Evolutionary conservation across 441 rosid genomes (phyloP), one percentile per base, ranked within the genome.

Genomic region (Bocquillonia castaneifolia): DNA sequence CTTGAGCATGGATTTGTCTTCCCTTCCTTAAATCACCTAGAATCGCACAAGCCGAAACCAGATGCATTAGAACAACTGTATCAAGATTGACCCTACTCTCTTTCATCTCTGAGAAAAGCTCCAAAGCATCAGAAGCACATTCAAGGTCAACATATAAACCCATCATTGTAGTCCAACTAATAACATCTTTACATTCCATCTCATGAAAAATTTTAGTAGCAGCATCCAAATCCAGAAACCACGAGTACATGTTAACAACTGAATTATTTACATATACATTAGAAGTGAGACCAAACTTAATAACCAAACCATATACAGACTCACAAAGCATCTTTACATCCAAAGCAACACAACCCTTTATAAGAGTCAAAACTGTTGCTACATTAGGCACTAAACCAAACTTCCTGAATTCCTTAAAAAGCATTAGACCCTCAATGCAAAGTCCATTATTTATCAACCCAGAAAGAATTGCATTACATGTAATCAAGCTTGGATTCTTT

Each of bases 141-240:
- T 75, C 83, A 57, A 74, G 76, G 44, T 64, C 71, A 28, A 82
- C 66, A 40, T 65, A 73, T 42, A 80, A 63, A 55, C 79, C 73
- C 69, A 80, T 82, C 81, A 82, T 76, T 45, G 73, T 77, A n/a
- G 81, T 71, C 84, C 76, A 78, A 56, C 83, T 78, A 67, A 80
- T 69, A 28, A 78, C 69, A 76, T 84, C 83, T 73, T 74, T 79
- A 57, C 23, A n/a, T 25, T 69, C 42, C 73, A 78, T 78, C 63
- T 6, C 52, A 48, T 52, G 36, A 62, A 84, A 84, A 63, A 59
- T 6, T 67, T 47, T 67, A 18, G 29, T 20, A 42, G 78, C 83
- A 55, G 70, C 72, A 62, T 59, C 66, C 59, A 80, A 57, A 58
- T 84, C 83, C 78, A 53, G 58, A 45, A 75, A 68, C 51, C 63